Evolutionary conservation across 805 yeast genomes (phyloP), one percentile per base, ranked within the genome.

Genomic region (Schwanniomyces polymorphus): DNA sequence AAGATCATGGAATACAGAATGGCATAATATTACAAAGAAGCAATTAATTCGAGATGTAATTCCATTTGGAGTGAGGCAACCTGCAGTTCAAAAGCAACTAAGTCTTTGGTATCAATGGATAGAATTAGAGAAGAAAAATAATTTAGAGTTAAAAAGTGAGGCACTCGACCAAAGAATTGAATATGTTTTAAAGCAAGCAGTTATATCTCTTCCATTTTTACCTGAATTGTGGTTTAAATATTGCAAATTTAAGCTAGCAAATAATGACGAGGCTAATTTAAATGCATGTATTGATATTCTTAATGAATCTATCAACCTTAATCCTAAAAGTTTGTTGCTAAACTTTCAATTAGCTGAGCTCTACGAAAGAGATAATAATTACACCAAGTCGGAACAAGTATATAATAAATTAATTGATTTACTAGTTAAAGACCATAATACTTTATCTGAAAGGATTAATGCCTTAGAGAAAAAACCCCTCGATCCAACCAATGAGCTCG

Each of bases 151-250:
- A 18, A 71, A 76, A 6, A 81, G 78, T 38, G 80, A 75, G 9
- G 52, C 53, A 8, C 59, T 84, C 21, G 70, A 75, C 25, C 72
- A 73, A 43, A 77, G 98, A 58, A 73, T 91, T 11, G 78, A 77
- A 29, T 88, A 83, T 60, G 86, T 85, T n/a, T 89, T 80, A 63
- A 79, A 79, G 54, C 88, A 88, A 62, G 83, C 94, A 1, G 70
- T 84, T 7, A 79, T 81, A 55, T 63, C 79, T 10, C 65, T 85
- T 44, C 77, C 84, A 12, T 86, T 84, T 60, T 80, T 76, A 39
- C 87, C 94, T 0, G 89, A 86, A 56, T 63, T 86, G 23, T 91
- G 96, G 96, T 88, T 80, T 60, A 83, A 84, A 49, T 83, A 75
- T 53, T 71, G 61, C 38, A 70, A 71, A 28, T 76, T 68, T 46